These are phyloP conservation scores for Kwoniella mangroviensis DNA, from an alignment of 768 basidiomycete genomes.

Conservation along the genomic window DNA sequence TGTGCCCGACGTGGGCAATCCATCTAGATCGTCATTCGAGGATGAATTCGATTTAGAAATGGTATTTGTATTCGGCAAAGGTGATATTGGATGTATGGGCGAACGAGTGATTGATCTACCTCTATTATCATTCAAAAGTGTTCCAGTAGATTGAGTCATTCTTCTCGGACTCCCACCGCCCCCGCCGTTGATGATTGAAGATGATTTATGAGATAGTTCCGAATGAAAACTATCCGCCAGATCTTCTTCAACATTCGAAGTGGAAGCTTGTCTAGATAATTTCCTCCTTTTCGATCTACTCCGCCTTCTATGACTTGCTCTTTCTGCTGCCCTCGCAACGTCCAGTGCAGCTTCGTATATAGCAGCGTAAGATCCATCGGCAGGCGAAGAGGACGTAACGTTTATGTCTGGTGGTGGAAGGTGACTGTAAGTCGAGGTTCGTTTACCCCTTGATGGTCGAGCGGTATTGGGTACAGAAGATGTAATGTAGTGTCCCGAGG, in stretches of 20 bases:
- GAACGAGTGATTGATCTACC: conserved; percentile 31
- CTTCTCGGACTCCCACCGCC: conserved; percentile 5
- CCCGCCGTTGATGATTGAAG: conserved; percentile 37
- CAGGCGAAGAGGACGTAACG: conserved; percentile 18
- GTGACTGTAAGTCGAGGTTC: neutral
- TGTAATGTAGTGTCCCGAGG: conserved; percentile 5
- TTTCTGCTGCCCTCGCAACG: conserved; percentile 53
- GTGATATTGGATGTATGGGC: neutral
- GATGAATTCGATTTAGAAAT: neutral
- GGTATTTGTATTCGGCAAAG: neutral
- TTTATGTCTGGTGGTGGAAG: conserved; percentile 23
- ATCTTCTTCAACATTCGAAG: conserved; percentile 60
- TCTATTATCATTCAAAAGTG: conserved; percentile 21
- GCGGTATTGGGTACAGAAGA: conserved; percentile 11
- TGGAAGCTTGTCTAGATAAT: conserved; percentile 24
- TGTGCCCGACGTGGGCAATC: conserved; percentile 29
- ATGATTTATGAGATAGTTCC: conserved; percentile 59
- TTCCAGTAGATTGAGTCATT: conserved; percentile 28
- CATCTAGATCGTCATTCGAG: conserved; percentile 22
- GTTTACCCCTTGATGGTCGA: conserved; percentile 6
- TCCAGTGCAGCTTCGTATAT: conserved; percentile 56
- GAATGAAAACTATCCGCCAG: conserved; percentile 80
- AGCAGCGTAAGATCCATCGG: conserved; percentile 38
- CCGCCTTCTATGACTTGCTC: conserved; percentile 31
- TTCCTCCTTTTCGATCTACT: conserved; percentile 30